These are phyloP conservation scores for Venturia asperata DNA, from an alignment of 2,329 filamentous ascomycete species.

Conservation along the genomic window DNA sequence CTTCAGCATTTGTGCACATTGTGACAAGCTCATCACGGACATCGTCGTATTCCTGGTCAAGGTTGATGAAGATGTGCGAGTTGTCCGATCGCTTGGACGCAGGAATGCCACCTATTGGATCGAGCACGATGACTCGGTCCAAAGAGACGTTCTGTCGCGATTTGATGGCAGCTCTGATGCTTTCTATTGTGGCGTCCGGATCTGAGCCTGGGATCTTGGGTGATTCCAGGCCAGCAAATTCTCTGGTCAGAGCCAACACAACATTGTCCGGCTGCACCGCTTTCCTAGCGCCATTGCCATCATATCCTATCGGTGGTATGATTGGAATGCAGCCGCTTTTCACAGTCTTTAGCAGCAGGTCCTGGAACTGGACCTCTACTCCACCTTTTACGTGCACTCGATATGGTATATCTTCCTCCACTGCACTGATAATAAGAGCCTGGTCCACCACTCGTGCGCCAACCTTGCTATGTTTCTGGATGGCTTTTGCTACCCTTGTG, in stretches of 20 bases:
- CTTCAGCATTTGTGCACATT: constrained; percentile 20
- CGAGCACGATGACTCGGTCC: constrained; percentile 82
- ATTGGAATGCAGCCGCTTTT: constrained; percentile 64
- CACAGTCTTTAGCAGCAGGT: constrained; percentile 57
- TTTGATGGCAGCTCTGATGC: constrained; percentile 19
- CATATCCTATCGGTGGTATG: constrained; percentile 58
- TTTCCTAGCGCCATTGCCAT: constrained; percentile 40
- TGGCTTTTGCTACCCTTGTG: constrained; percentile 64
- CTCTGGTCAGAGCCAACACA: constrained; percentile 67
- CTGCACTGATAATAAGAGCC: constrained; percentile 37
- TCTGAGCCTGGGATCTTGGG: constrained; percentile 24
- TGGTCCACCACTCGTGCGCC: constrained; percentile 64
- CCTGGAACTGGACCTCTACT: constrained; percentile 38
- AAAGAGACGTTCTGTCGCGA: constrained; percentile 36
- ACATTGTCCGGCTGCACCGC: constrained; percentile 54
- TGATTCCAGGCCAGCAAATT: constrained; percentile 59
- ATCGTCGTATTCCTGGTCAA: constrained; percentile 77
- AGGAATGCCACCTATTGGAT: constrained; percentile 79
- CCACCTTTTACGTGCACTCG: constrained; percentile 32
- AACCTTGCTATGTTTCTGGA: constrained; percentile 61
- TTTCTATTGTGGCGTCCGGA: constrained; percentile 28
- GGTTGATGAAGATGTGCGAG: constrained; percentile 81
- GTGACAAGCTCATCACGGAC: constrained; percentile 56
- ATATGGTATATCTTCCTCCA: constrained; percentile 26
- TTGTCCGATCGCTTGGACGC: constrained; percentile 51